phyloP scores from a whole-genome alignment of 2,329 filamentous ascomycete genomes.

The Talaromyces sp. region DNA sequence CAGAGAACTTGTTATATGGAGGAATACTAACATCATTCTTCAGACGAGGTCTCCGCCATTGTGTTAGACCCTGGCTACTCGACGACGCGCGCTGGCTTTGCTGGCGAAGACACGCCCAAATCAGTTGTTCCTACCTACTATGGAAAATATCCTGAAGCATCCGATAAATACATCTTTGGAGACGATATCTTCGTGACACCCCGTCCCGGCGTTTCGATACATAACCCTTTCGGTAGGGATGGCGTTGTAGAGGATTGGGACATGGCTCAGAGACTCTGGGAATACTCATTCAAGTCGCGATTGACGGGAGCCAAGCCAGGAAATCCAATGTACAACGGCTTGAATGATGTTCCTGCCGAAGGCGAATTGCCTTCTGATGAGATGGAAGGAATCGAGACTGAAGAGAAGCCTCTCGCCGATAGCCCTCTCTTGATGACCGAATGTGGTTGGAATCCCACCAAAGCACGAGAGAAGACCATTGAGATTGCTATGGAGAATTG shows the following conservation, averaged over 20 bases:
- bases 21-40: not conserved
- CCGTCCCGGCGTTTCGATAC: conserved; percentile 69
- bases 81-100: conserved; percentile 87
- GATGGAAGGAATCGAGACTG: conserved; percentile 56
- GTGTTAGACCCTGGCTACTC: conserved; percentile 94
- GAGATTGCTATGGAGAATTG: conserved; percentile 97
- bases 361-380: conserved; percentile 53
- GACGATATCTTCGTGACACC: conserved; percentile 84
- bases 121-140: conserved; percentile 89
- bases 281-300: conserved; percentile 82
- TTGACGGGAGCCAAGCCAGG: conserved; percentile 71
- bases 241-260: conserved; percentile 97
- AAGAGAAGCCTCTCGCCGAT: conserved; percentile 76
- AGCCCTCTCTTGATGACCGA: conserved; percentile 92
- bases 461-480: conserved; percentile 87
- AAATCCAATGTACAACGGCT: conserved; percentile 67
- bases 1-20: not conserved
- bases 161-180: conserved; percentile 66
- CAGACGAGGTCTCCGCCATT: conserved; percentile 95
- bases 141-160: conserved; percentile 54
- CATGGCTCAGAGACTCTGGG: conserved; percentile 80
- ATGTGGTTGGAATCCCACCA: conserved; percentile 82
- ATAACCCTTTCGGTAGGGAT: conserved; percentile 86
- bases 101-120: conserved; percentile 95
- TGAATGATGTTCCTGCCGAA: conserved; percentile 60